phyloP scores from a whole-genome alignment of 495 filamentous ascomycete genomes.

The Elasticomyces elasticus region DNA sequence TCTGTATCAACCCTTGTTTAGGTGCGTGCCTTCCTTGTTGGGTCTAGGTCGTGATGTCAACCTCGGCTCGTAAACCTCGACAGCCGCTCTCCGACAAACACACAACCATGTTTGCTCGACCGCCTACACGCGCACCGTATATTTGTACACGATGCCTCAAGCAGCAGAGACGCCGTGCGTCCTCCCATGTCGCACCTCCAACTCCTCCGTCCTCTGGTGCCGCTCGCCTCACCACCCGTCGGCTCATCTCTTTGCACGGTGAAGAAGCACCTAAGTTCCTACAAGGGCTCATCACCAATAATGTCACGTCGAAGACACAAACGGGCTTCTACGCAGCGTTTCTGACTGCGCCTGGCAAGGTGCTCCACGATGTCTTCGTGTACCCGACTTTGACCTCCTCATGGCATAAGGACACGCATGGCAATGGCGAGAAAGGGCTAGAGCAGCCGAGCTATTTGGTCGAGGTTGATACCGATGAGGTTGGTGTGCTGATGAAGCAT shows the following conservation, averaged over 20 bases:
- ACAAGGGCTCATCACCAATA: constrained; percentile 74
- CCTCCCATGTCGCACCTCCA: neutral
- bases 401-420: constrained; percentile 18
- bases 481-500: constrained; percentile 52
- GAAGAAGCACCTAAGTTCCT: constrained; percentile 71
- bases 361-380: constrained; percentile 83
- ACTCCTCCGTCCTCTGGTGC: constrained; percentile 39
- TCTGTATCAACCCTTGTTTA: too few relatives aligned
- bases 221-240: constrained; percentile 54
- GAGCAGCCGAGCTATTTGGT: constrained; percentile 57
- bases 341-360: constrained; percentile 70
- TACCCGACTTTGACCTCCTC: constrained; percentile 43
- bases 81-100: too few relatives aligned
- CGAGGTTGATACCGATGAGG: constrained; percentile 65
- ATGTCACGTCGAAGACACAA: constrained; percentile 43
- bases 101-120: neutral
- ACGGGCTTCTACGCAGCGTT: constrained; percentile 67
- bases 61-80: too few relatives aligned
- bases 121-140: neutral
- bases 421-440: constrained; percentile 8
- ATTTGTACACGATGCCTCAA: constrained; percentile 15
- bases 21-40: too few relatives aligned
- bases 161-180: neutral
- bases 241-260: constrained; percentile 68
- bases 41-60: too few relatives aligned